Percentiles rank a stretch among this genome's conserved stretches.
These are phyloP conservation scores for Solanum pinnatisectum DNA, from an alignment of 257 asterid genomes.

Conservation along the genomic window DNA sequence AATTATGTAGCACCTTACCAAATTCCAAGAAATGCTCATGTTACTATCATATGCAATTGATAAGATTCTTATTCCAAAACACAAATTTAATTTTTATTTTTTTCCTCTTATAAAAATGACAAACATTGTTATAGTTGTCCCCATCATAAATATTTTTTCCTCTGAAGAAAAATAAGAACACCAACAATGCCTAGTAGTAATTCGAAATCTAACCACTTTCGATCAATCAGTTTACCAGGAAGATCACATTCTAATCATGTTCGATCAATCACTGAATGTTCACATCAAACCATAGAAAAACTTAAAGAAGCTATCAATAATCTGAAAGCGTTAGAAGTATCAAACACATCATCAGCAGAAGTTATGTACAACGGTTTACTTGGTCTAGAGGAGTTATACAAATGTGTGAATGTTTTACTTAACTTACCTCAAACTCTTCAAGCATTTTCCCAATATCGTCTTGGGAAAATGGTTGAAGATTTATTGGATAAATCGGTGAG, in stretches of 20 bases:
- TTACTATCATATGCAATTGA: constrained; percentile 4
- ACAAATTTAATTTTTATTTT: neutral
- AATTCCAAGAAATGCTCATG: constrained; percentile 6
- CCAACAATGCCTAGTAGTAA: neutral
- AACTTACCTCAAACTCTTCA: constrained; percentile 17
- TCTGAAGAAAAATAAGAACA: neutral
- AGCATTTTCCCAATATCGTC: constrained; percentile 1
- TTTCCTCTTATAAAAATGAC: neutral
- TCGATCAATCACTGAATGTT: constrained; percentile 22
- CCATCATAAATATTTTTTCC: neutral
- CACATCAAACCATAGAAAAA: constrained; percentile 15
- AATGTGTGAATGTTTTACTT: constrained; percentile 2
- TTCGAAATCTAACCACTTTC: constrained; percentile 1
- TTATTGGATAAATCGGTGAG: constrained; percentile 3
- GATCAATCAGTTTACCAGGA: constrained; percentile 1
- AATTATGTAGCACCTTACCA: neutral
- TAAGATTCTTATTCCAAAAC: neutral
- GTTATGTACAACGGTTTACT: neutral
- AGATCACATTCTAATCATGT: constrained; percentile 10
- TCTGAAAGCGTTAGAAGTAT: constrained; percentile 1
- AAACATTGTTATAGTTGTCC: neutral
- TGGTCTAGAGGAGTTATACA: constrained; percentile 7
- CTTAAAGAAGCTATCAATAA: constrained; percentile 19
- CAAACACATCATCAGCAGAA: neutral
- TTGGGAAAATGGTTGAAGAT: constrained; percentile 5